phyloP scores from a whole-genome alignment of 2,329 filamentous ascomycete genomes.

The Coleophoma eucalyptorum region DNA sequence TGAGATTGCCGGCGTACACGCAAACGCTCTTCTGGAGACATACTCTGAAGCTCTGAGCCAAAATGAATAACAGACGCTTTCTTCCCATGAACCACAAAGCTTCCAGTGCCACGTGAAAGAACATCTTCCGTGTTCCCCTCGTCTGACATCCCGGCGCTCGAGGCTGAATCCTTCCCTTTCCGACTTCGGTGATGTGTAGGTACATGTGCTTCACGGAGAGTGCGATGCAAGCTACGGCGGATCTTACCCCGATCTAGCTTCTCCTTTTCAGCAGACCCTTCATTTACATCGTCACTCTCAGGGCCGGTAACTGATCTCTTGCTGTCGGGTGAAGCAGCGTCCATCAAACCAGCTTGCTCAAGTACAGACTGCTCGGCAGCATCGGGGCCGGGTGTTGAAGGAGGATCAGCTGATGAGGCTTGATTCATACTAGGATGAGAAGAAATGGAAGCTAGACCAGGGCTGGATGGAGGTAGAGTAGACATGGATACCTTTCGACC shows the following conservation, averaged over 20 bases:
- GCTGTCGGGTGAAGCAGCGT: conserved; percentile 38
- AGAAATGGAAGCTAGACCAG: conserved; percentile 23
- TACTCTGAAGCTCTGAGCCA: conserved; percentile 80
- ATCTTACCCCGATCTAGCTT: conserved; percentile 45
- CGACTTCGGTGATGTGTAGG: conserved; percentile 66
- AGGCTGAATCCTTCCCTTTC: conserved; percentile 70
- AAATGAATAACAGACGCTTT: conserved; percentile 98
- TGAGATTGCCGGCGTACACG: conserved; percentile 55
- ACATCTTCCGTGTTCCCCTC: conserved; percentile 55
- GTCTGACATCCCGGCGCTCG: conserved; percentile 45
- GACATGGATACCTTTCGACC: conserved; percentile 40
- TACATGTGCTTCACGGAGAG: conserved; percentile 74
- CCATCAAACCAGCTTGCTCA: conserved; percentile 63
- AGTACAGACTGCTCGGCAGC: conserved; percentile 65
- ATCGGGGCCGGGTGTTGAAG: conserved; percentile 35
- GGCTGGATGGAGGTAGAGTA: conserved; percentile 31
- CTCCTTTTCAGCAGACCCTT: conserved; percentile 22
- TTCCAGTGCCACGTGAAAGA: conserved; percentile 74
- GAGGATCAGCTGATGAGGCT: conserved; percentile 25
- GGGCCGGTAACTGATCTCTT: conserved; percentile 27
- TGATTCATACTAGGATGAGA: conserved; percentile 28
- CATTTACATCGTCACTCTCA: conserved; percentile 29
- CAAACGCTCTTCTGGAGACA: conserved; percentile 70
- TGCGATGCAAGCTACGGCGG: conserved; percentile 83
- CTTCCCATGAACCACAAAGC: conserved; percentile 95